phyloP scores from a whole-genome alignment of 331 rosid species.

The Rosa hybrid region DNA sequence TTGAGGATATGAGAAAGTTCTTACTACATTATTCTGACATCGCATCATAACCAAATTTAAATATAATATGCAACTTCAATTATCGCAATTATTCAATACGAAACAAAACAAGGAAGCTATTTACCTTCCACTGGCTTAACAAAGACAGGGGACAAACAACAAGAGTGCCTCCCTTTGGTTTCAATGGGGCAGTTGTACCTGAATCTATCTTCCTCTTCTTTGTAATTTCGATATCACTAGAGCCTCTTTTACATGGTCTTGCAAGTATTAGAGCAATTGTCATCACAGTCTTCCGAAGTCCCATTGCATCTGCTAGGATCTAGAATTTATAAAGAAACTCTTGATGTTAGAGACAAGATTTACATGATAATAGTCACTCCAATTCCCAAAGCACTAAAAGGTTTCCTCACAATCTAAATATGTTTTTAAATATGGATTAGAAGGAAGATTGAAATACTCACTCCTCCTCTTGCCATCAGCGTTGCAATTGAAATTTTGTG shows the following conservation, averaged over 20 bases:
- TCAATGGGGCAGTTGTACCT: slow-evolving; percentile 16
- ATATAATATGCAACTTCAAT: not conserved
- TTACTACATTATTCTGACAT: not conserved
- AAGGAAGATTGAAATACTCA: slow-evolving; percentile 43
- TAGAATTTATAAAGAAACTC: slow-evolving; percentile 15
- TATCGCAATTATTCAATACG: not conserved
- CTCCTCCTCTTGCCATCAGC: slow-evolving; percentile 91
- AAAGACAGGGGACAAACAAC: slow-evolving; percentile 92
- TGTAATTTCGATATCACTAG: slow-evolving; percentile 26
- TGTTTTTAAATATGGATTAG: not conserved
- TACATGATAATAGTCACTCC: not conserved
- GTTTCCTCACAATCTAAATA: not conserved
- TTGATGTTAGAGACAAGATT: slow-evolving; percentile 14
- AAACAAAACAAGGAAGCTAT: slow-evolving; percentile 12
- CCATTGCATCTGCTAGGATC: slow-evolving; percentile 96
- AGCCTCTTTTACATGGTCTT: slow-evolving; percentile 41
- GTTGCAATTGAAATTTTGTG: slow-evolving; percentile 57
- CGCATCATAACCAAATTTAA: not conserved
- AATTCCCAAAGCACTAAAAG: not conserved
- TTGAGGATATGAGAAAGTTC: not conserved
- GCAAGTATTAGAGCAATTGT: slow-evolving; percentile 76
- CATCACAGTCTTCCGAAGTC: slow-evolving; percentile 96
- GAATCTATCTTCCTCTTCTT: slow-evolving; percentile 31
- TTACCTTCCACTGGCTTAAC: slow-evolving; percentile 90
- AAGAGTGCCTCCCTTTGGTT: slow-evolving; percentile 70